A percentile compares a stretch with the other conserved stretches of the same genome.
Evolutionary conservation across 257 asterid species (phyloP).

Genomic region (Petunia axillaris): DNA sequence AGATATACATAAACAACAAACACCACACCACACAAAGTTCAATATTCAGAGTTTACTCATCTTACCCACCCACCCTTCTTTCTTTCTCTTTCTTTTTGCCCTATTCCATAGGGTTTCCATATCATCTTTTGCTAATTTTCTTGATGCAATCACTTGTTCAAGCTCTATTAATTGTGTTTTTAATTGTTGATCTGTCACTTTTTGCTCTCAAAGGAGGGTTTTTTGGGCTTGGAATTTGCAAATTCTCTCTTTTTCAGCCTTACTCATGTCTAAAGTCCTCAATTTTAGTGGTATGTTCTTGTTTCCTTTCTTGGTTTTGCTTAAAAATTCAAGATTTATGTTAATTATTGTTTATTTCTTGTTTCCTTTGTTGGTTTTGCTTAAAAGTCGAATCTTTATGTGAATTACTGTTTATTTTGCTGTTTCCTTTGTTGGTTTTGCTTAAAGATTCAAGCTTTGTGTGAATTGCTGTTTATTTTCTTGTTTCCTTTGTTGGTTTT

Average conservation of each 20-base stretch:
- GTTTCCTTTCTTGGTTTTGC: slow-evolving; percentile 33
- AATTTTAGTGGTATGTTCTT: slow-evolving; percentile 72
- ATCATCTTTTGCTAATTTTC: slow-evolving; percentile 34
- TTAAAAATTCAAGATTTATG: background rate
- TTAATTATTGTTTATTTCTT: background rate
- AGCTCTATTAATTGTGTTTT: slow-evolving; percentile 41
- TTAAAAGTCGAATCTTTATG: background rate
- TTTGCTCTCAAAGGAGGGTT: slow-evolving; percentile 69
- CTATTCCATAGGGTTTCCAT: slow-evolving; percentile 70
- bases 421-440: slow-evolving; percentile 34
- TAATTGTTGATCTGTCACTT: slow-evolving; percentile 44
- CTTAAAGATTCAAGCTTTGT: background rate
- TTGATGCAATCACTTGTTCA: slow-evolving; percentile 62
- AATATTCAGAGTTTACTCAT: slow-evolving; percentile 20
- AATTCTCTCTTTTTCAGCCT: slow-evolving; percentile 42
- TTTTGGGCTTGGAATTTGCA: slow-evolving; percentile 43
- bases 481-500: background rate
- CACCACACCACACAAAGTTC: slow-evolving; percentile 37
- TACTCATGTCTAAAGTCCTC: slow-evolving; percentile 73
- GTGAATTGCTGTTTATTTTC: background rate
- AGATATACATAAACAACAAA: slow-evolving; percentile 49
- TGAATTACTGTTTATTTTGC: too few species aligned
- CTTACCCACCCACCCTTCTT: slow-evolving; percentile 28
- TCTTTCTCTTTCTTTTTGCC: slow-evolving; percentile 61
- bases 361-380: background rate